A percentile compares a stretch with the other conserved stretches of the same genome.
These are phyloP conservation scores for Penicillium oxalicum DNA, from an alignment of 2,329 filamentous ascomycete species.

Conservation along the genomic window DNA sequence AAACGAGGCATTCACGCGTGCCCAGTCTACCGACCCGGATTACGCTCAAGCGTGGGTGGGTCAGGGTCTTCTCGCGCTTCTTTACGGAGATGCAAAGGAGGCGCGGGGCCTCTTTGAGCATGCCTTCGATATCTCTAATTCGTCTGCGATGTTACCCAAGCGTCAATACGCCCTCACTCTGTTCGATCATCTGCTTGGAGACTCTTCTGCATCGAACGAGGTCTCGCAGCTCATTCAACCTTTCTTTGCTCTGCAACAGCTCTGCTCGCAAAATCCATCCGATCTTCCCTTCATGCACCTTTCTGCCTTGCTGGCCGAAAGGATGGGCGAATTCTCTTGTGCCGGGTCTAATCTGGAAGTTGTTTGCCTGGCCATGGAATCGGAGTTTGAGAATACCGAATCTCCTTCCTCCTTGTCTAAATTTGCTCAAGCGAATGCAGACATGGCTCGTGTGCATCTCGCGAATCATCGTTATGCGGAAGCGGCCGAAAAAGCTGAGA, in stretches of 20 bases:
- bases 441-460: constrained; percentile 78
- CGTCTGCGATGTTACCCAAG: constrained; percentile 65
- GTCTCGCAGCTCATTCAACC: constrained; percentile 68
- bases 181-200: constrained; percentile 71
- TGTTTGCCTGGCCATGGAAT: constrained; percentile 66
- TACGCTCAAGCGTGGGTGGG: constrained; percentile 92
- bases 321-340: constrained; percentile 61
- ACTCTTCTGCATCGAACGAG: constrained; percentile 48
- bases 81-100: constrained; percentile 68
- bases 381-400: constrained; percentile 78
- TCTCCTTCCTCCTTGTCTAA: constrained; percentile 65
- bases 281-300: constrained; percentile 73
- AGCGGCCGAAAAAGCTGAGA: constrained; percentile 74
- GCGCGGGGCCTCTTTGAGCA: constrained; percentile 84
- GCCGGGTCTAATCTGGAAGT: constrained; percentile 60
- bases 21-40: constrained; percentile 90
- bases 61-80: constrained; percentile 76
- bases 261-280: constrained; percentile 63
- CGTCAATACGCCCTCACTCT: constrained; percentile 72
- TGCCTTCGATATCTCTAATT: constrained; percentile 84
- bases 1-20: constrained; percentile 80
- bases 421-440: constrained; percentile 78
- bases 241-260: constrained; percentile 79
- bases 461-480: constrained; percentile 58
- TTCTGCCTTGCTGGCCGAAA: constrained; percentile 72